Base-by-base conservation (phyloP, 768 basidiomycete genomes). In the Hygrophorus pudorinus region DNA sequence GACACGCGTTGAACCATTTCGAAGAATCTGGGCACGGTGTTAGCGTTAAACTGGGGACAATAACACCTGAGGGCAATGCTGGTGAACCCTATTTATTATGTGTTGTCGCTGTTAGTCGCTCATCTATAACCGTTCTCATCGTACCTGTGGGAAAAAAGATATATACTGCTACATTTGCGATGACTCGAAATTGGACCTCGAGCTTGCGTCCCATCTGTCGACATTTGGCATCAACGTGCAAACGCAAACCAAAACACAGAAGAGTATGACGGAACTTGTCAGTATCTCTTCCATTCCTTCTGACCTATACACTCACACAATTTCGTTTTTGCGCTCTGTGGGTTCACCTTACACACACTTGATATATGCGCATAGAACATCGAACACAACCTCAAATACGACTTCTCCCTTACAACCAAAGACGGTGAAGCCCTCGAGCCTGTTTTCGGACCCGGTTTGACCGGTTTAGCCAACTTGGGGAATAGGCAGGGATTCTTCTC, bases 211-310 rank as follows among this genome's bases (percentile, higher is more conserved):
- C 0, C 94, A 98, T 63, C 72, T 98, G 2, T 61, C 76, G 0
- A 72, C 72, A 17, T 96, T 97, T 48, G 92, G 90, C 0, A 94
- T 99, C 60, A 83, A 90, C 48, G 78, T 97, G 1, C 70, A 75
- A 30, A 74, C 72, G 0, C 81, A 87, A 56, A 81, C 65, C 4
- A 98, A 98, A 65, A 97, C 93, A 0, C 91, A 96, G 60, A 97
- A 96, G 65, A 89, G 80, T 45, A 88, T 96, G 81, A 96, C 93
- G 0, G 94, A 99, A 57, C 70, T 99, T 50, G 91, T 92, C 47
- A 40, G 77, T 47, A 2, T 3, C 42, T 27, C 18, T 10, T 5
- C 45, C 1, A 8, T 11, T 9, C 4, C 12, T 38, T 32, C 27
- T 32, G 10, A 3, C n/a, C 18, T 11, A 20, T n/a, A n/a, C n/a